Conservation (phyloP, 2,329 filamentous ascomycete genomes). For the Penicillium decumbens region DNA sequence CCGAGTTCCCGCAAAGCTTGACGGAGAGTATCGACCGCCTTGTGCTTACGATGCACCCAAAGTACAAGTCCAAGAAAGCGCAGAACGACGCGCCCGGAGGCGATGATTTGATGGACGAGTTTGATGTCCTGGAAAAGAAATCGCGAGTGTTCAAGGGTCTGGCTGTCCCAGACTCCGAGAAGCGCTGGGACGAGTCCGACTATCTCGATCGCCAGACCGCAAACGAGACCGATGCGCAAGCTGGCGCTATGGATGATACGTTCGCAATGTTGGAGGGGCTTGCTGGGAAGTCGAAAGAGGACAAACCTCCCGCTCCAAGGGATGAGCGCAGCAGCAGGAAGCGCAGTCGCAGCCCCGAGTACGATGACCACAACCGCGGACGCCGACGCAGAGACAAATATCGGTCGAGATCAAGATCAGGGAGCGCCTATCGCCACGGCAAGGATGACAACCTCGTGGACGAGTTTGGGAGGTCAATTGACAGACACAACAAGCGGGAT, state of each 20-base stretch:
- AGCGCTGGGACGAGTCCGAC: slow-evolving; percentile 51
- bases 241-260: slow-evolving; percentile 82
- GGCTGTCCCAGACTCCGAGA: slow-evolving; percentile 73
- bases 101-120: slow-evolving; percentile 41
- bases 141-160: slow-evolving; percentile 86
- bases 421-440: slow-evolving; percentile 37
- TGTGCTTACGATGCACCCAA: slow-evolving; percentile 84
- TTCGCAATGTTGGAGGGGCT: slow-evolving; percentile 85
- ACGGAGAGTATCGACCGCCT: slow-evolving; percentile 88
- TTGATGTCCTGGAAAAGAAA: slow-evolving; percentile 61
- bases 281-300: slow-evolving; percentile 58
- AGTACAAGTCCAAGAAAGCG: slow-evolving; percentile 61
- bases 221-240: slow-evolving; percentile 40
- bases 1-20: slow-evolving; percentile 78
- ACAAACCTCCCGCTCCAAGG: slow-evolving; percentile 32
- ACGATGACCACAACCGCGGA: slow-evolving; percentile 48
- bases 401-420: slow-evolving; percentile 52
- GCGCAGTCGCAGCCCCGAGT: slow-evolving; percentile 51
- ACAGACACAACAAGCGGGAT: slow-evolving; percentile 33
- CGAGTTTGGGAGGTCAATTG: slow-evolving; percentile 53
- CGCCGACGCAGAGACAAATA: slow-evolving; percentile 41
- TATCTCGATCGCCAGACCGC: slow-evolving; percentile 33
- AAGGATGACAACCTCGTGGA: slow-evolving; percentile 53
- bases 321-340: slow-evolving; percentile 45
- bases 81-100: slow-evolving; percentile 37